phyloP scores from a whole-genome alignment of 805 yeast species.

The Wickerhamomyces queroliae region DNA sequence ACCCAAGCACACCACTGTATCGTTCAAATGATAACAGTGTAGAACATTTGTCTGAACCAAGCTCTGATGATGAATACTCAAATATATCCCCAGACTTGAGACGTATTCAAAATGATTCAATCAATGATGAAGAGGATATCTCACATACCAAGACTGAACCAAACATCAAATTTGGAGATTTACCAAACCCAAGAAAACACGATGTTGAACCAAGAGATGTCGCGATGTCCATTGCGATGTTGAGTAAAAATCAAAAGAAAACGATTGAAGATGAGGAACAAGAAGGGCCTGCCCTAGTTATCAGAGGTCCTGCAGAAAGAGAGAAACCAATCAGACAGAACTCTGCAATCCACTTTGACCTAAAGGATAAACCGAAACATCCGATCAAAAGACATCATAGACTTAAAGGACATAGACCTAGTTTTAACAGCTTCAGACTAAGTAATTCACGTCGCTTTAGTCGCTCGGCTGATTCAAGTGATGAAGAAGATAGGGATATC shows the following conservation, averaged over 20 bases:
- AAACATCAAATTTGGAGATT: constrained; percentile 18
- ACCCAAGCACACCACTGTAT: background rate
- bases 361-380: constrained; percentile 8
- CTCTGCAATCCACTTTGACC: constrained; percentile 24
- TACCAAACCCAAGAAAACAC: constrained; percentile 25
- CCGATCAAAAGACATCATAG: constrained; percentile 11
- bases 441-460: background rate
- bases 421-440: constrained; percentile 5
- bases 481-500: constrained; percentile 3
- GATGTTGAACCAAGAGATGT: constrained; percentile 78
- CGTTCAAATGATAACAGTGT: constrained; percentile 2
- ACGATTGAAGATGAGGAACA: constrained; percentile 37
- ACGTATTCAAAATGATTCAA: background rate
- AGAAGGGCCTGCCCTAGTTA: constrained; percentile 73
- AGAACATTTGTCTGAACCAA: constrained; percentile 18
- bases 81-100: background rate
- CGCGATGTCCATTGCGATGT: constrained; percentile 76
- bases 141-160: background rate
- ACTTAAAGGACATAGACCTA: constrained; percentile 14
- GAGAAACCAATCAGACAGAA: constrained; percentile 28
- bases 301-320: constrained; percentile 73
- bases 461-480: constrained; percentile 1
- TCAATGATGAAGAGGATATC: constrained; percentile 7
- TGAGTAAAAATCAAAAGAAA: constrained; percentile 48
- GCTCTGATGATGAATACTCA: constrained; percentile 9